phyloP scores from a whole-genome alignment of 768 basidiomycete genomes.

The Tulasnella sp. region DNA sequence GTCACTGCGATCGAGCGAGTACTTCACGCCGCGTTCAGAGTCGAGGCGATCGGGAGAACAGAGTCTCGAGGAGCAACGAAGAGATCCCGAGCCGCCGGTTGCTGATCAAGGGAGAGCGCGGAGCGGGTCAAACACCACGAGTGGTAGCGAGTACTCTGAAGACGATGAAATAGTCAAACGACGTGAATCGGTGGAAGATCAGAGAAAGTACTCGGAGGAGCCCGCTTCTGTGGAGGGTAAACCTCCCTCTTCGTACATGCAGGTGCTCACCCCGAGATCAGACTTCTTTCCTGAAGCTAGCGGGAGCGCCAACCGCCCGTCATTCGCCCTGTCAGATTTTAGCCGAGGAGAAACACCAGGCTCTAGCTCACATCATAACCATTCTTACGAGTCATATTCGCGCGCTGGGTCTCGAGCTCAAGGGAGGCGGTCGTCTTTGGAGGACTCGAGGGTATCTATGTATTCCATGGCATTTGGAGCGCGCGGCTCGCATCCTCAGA shows the following conservation, averaged over 20 bases:
- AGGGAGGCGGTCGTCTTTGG: neutral
- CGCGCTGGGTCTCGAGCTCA: neutral
- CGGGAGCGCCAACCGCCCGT: neutral
- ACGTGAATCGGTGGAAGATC: neutral
- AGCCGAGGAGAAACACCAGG: constrained; percentile 31
- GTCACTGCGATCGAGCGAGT: neutral
- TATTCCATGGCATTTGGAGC: neutral
- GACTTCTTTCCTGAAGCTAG: neutral
- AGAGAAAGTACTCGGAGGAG: neutral
- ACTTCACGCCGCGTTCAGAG: constrained; percentile 9
- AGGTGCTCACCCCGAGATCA: constrained; percentile 29
- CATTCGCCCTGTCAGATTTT: neutral
- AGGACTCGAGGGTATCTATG: constrained; percentile 6
- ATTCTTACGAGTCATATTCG: neutral
- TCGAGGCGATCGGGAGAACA: neutral
- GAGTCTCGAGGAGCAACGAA: neutral
- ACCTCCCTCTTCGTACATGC: constrained; percentile 6
- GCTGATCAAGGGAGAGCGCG: neutral
- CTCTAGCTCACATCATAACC: constrained; percentile 32
- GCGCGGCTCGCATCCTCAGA: neutral
- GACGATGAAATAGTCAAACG: constrained; percentile 21
- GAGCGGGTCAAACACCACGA: constrained; percentile 11
- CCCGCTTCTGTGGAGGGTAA: neutral
- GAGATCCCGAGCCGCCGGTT: neutral
- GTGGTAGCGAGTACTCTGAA: constrained; percentile 21